phyloP scores from a whole-genome alignment of 345 rosid species.

The Raphanus raphanistrum region DNA sequence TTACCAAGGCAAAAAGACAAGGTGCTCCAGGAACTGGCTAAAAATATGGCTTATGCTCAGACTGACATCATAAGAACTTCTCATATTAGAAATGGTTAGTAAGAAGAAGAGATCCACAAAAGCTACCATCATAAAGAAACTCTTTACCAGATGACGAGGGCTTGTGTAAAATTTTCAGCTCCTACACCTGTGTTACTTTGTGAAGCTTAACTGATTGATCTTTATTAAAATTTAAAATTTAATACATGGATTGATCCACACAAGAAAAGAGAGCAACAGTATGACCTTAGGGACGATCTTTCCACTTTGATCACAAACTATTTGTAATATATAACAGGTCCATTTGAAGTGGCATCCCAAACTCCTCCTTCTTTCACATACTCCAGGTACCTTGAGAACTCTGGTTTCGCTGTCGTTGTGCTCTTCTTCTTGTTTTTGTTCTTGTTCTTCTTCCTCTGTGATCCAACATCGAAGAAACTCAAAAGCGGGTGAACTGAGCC shows the following conservation, averaged over 20 bases:
- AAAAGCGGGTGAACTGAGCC: conserved; percentile 59
- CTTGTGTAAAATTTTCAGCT: too few species aligned
- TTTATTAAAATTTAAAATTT: not conserved
- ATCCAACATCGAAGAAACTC: conserved; percentile 45
- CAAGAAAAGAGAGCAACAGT: not conserved
- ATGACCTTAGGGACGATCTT: not conserved
- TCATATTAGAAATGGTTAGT: too few species aligned
- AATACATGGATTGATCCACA: not conserved
- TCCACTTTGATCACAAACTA: conserved; percentile 16
- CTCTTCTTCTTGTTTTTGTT: conserved; percentile 61
- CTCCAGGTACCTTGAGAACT: conserved; percentile 65
- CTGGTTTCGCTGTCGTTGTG: conserved; percentile 66
- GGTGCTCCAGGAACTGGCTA: too few species aligned
- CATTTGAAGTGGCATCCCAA: conserved; percentile 56
- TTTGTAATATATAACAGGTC: conserved; percentile 52
- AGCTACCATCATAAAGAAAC: too few species aligned
- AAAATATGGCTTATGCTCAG: too few species aligned
- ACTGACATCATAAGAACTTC: too few species aligned
- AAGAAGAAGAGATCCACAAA: too few species aligned
- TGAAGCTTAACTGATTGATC: not conserved
- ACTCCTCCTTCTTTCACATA: conserved; percentile 72
- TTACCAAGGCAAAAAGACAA: too few species aligned
- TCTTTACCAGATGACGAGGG: too few species aligned
- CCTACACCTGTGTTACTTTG: too few species aligned
- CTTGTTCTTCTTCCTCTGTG: conserved; percentile 60